Conservation (phyloP, 208 protist genomes). For the Kentomonas sorsogonicus region DNA sequence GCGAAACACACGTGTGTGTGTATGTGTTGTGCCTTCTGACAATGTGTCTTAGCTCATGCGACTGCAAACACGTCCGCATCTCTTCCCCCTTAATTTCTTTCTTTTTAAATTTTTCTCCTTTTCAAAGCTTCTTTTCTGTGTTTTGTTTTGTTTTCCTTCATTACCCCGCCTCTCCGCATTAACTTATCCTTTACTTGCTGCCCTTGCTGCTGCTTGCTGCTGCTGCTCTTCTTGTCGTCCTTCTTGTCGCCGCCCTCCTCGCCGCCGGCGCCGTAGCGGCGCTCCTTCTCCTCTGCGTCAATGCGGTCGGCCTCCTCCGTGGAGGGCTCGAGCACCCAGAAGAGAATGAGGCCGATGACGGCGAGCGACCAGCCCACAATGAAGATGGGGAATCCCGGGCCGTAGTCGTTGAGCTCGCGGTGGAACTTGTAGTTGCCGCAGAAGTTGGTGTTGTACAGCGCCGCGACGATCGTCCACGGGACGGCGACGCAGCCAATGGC, state of each 20-base stretch:
- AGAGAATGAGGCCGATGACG: constrained; percentile 33
- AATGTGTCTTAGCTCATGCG: too few relatives aligned
- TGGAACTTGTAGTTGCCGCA: constrained; percentile 41
- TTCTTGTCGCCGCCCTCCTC: constrained; percentile 5
- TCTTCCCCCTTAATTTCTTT: too few relatives aligned
- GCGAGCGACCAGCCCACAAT: constrained; percentile 40
- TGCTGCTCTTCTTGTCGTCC: constrained; percentile 10
- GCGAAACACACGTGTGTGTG: not conserved
- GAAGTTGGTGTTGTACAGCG: constrained; percentile 51
- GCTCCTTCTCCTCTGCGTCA: constrained; percentile 7
- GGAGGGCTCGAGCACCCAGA: constrained; percentile 36
- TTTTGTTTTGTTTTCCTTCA: too few relatives aligned
- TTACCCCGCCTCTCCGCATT: too few relatives aligned
- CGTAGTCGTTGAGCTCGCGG: constrained; percentile 20
- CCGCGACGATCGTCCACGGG: constrained; percentile 41
- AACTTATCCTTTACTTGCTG: too few relatives aligned
- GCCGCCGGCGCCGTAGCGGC: not conserved
- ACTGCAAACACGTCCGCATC: too few relatives aligned
- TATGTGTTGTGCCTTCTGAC: not conserved
- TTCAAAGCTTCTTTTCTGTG: too few relatives aligned
- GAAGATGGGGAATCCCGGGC: constrained; percentile 43
- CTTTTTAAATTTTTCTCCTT: not conserved
- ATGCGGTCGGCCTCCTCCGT: not conserved
- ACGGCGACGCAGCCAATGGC: constrained; percentile 34
- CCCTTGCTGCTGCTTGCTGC: constrained; percentile 9